Evolutionary conservation across 2,329 filamentous ascomycete genomes (phyloP).

Genomic region (Phaeophleospora eucalypticola): DNA sequence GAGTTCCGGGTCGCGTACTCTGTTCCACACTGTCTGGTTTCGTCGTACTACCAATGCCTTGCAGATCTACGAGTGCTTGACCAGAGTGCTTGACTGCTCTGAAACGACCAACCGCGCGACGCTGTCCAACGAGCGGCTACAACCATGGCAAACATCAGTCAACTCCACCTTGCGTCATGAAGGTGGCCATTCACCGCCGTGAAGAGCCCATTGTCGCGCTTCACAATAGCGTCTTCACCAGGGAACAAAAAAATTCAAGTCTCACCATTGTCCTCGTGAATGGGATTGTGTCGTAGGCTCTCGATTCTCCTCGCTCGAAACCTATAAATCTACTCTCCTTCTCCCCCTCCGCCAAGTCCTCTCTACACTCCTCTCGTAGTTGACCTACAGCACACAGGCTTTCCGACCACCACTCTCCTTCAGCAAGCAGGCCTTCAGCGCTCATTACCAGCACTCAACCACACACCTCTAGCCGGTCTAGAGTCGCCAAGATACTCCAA

Average conservation of each 20-base stretch:
- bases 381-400: background rate
- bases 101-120: background rate
- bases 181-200: background rate
- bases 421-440: constrained; percentile 7
- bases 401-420: constrained; percentile 4
- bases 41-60: too few relatives aligned
- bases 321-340: constrained; percentile 10
- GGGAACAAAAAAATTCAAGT: background rate
- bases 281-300: constrained; percentile 12
- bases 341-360: constrained; percentile 5
- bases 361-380: constrained; percentile 3
- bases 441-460: constrained; percentile 7
- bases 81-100: background rate
- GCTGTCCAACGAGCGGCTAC: background rate
- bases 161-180: background rate
- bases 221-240: background rate
- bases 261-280: constrained; percentile 15
- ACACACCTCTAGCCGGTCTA: constrained; percentile 22
- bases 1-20: too few relatives aligned
- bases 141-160: background rate
- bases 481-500: constrained; percentile 8
- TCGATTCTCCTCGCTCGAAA: constrained; percentile 6
- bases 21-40: too few relatives aligned
- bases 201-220: background rate
- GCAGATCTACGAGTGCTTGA: too few relatives aligned